Conservation (phyloP, 805 yeast genomes). For the Yamadazyma paraphyllophila region DNA sequence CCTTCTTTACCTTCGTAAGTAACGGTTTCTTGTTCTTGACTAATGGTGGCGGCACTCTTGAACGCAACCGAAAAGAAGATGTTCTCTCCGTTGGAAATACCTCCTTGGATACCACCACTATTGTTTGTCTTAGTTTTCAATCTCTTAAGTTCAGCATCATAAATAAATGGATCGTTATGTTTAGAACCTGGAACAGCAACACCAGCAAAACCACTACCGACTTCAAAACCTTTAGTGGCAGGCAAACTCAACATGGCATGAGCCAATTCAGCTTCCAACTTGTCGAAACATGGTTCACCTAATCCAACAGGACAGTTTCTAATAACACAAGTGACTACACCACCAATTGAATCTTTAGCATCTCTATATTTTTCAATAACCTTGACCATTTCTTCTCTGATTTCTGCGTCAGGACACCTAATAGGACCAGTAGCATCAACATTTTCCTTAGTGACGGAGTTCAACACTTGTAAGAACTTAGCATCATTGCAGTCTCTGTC, state of each 20-base stretch:
- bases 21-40: slow-evolving; percentile 86
- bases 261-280: slow-evolving; percentile 90
- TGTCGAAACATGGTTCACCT: slow-evolving; percentile 97
- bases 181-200: slow-evolving; percentile 86
- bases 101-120: slow-evolving; percentile 98
- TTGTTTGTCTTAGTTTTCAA: slow-evolving; percentile 86
- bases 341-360: slow-evolving; percentile 90
- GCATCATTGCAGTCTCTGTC: slow-evolving; percentile 66
- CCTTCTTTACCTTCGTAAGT: slow-evolving; percentile 89
- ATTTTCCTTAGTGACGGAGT: slow-evolving; percentile 79
- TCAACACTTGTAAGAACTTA: slow-evolving; percentile 63
- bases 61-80: slow-evolving; percentile 94
- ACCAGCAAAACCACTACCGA: slow-evolving; percentile 95
- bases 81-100: slow-evolving; percentile 94
- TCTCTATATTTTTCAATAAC: slow-evolving; percentile 86
- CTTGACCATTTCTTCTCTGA: slow-evolving; percentile 77
- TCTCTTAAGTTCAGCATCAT: slow-evolving; percentile 55
- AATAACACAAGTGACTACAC: slow-evolving; percentile 95
- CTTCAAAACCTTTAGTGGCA: slow-evolving; percentile 96
- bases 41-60: slow-evolving; percentile 97
- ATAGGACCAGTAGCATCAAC: slow-evolving; percentile 89
- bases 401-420: slow-evolving; percentile 81
- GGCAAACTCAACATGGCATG: slow-evolving; percentile 98
- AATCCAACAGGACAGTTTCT: slow-evolving; percentile 93
- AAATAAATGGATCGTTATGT: slow-evolving; percentile 86